Base-by-base conservation (phyloP, 441 rosid species). In the Raphanus hybrid region DNA sequence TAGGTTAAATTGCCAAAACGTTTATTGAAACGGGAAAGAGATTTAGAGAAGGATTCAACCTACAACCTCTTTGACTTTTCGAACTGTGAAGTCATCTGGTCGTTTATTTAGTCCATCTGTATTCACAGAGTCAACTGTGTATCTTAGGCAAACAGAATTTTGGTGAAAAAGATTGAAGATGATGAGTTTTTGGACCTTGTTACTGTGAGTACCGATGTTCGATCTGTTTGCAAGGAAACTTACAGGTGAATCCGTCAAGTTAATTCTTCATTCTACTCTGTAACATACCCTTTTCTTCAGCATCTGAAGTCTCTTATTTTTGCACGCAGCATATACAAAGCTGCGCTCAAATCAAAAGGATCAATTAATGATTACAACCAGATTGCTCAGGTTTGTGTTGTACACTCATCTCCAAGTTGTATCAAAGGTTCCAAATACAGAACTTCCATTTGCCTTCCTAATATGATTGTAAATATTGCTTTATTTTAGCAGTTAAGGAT, bases 111-210 rank as follows among this genome's bases (percentile, higher is more conserved):
- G 35, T 79, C 66, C 79, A 79, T 79, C 48, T 35, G 39, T 35
- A 35, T 7, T 35, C 8, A 35, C 39, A 6, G 39, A 35, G 39
- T 35, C 39, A 35, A 29, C 5, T 29, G 34, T 79, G 72, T 80
- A 41, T 74, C 74, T 81, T 71, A 96, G 99, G 98, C 98, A 55
- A 87, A 96, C 84, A 91, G 87, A 85, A 89, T 89, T 73, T 87
- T 96, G 87, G 85, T 84, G 87, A 90, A 93, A 86, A 92, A 86
- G 91, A 96, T 96, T 60, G 97, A 90, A 84, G 92, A 90, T 76
- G 97, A 96, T 82, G 96, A 89, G 82, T 93, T 96, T 88, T 75
- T 96, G 87, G 94, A 90, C 74, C 97, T 93, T 70, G 86, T 96
- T 91, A 88, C 97, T 69, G 86, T 89, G 76, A 87, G 89, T 77